phyloP scores from a whole-genome alignment of 2,329 filamentous ascomycete genomes.

The Microcyclospora tardicrescens region DNA sequence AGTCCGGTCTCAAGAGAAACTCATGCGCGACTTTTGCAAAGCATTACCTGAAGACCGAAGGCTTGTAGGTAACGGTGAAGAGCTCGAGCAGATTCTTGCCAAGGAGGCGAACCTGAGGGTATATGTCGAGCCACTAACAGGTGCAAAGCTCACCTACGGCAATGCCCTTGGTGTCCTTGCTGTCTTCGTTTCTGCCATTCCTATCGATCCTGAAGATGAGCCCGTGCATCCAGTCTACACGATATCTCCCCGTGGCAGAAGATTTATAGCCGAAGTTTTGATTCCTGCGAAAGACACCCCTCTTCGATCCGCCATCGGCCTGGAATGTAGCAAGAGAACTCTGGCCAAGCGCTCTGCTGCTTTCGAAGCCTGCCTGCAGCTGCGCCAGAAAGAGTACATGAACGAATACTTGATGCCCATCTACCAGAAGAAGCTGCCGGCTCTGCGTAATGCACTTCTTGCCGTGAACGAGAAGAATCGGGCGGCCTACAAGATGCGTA shows the following conservation, averaged over 20 bases:
- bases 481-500: slow-evolving; percentile 60
- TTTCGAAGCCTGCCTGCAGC: slow-evolving; percentile 62
- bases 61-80: slow-evolving; percentile 46
- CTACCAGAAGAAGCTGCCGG: slow-evolving; percentile 57
- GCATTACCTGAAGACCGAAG: slow-evolving; percentile 62
- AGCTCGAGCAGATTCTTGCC: slow-evolving; percentile 43
- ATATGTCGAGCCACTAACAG: slow-evolving; percentile 52
- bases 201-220: slow-evolving; percentile 36
- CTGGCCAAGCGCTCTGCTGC: slow-evolving; percentile 80
- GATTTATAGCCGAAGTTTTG: slow-evolving; percentile 65
- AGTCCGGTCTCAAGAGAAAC: slow-evolving; percentile 43
- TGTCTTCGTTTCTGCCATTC: slow-evolving; percentile 60
- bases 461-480: slow-evolving; percentile 70
- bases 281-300: slow-evolving; percentile 60
- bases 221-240: slow-evolving; percentile 46
- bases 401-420: slow-evolving; percentile 63
- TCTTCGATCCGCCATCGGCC: slow-evolving; percentile 52
- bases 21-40: slow-evolving; percentile 64
- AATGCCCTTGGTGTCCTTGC: slow-evolving; percentile 60
- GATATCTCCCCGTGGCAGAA: slow-evolving; percentile 41
- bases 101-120: slow-evolving; percentile 36
- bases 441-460: slow-evolving; percentile 74
- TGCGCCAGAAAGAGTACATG: slow-evolving; percentile 54
- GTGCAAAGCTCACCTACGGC: slow-evolving; percentile 66
- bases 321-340: slow-evolving; percentile 53